Evolutionary conservation across 768 basidiomycete genomes (phyloP).

Genomic region (Hygrocybe coccinea): DNA sequence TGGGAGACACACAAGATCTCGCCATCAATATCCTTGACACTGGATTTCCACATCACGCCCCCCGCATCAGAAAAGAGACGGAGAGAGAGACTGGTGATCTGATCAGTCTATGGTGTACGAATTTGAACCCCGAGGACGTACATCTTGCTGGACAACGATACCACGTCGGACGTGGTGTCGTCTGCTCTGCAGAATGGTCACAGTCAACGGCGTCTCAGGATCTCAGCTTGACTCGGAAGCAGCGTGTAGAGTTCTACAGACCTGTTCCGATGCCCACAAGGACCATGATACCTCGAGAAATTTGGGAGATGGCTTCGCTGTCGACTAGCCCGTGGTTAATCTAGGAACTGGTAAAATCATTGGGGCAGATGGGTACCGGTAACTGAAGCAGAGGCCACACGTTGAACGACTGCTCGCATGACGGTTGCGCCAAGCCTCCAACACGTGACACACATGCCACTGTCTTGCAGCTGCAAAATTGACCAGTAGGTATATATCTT

Average conservation of each 20-base stretch:
- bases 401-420: slow-evolving; percentile 86
- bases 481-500: too few species aligned
- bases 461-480: too few species aligned
- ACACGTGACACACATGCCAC: too few species aligned
- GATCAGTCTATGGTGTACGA: slow-evolving; percentile 3
- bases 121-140: slow-evolving; percentile 29
- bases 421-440: too few species aligned
- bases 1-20: slow-evolving; percentile 94
- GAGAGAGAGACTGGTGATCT: slow-evolving; percentile 54
- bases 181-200: slow-evolving; percentile 45
- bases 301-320: slow-evolving; percentile 70
- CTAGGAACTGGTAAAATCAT: neutral
- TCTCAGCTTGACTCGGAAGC: too few species aligned
- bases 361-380: slow-evolving; percentile 43
- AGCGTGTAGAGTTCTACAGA: slow-evolving; percentile 39
- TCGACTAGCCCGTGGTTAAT: slow-evolving; percentile 52
- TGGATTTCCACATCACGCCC: slow-evolving; percentile 78
- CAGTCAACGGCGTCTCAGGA: slow-evolving; percentile 6
- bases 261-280: slow-evolving; percentile 85
- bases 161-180: slow-evolving; percentile 72
- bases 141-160: slow-evolving; percentile 80
- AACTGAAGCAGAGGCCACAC: slow-evolving; percentile 82
- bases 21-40: slow-evolving; percentile 81
- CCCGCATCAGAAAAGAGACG: slow-evolving; percentile 63
- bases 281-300: slow-evolving; percentile 82